A percentile compares a stretch with the other conserved stretches of the same genome.
phyloP scores from a whole-genome alignment of 176 grass and related monocot genomes.

The Neostapfia colusana region DNA sequence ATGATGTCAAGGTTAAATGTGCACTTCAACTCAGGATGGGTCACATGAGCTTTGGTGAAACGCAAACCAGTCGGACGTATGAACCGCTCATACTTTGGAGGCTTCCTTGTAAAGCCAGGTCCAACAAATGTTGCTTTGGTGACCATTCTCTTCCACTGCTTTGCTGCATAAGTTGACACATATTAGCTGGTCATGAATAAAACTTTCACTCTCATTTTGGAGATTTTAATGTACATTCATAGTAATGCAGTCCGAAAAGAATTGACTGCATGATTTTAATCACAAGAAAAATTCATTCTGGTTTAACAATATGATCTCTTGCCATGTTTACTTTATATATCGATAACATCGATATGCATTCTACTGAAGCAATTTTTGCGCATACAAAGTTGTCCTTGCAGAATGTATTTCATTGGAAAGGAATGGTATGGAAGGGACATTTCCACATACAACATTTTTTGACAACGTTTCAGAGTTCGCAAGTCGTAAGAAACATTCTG shows the following conservation, averaged over 20 bases:
- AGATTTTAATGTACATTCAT: not conserved
- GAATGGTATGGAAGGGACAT: not conserved
- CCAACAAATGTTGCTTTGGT: slow-evolving; percentile 85
- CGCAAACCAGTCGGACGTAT: slow-evolving; percentile 71
- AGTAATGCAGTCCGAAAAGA: not conserved
- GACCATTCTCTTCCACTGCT: slow-evolving; percentile 94
- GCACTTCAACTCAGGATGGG: slow-evolving; percentile 79
- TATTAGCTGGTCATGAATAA: not conserved
- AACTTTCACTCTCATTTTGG: not conserved
- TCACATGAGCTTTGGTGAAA: slow-evolving; percentile 76
- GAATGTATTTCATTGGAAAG: not conserved
- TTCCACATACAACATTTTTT: not conserved
- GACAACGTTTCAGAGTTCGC: not conserved
- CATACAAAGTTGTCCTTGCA: not conserved
- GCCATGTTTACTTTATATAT: not conserved
- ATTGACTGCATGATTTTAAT: not conserved
- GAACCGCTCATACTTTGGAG: slow-evolving; percentile 83
- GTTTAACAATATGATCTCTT: not conserved
- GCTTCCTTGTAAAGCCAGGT: slow-evolving; percentile 77
- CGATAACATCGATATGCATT: not conserved
- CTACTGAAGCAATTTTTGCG: not conserved
- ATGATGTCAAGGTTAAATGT: slow-evolving; percentile 92
- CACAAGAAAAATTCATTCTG: not conserved
- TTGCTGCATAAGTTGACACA: slow-evolving; percentile 43
- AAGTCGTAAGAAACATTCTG: not conserved